These are phyloP conservation scores for Priceomyces castillae DNA, from an alignment of 805 yeast genomes.

Conservation along the genomic window DNA sequence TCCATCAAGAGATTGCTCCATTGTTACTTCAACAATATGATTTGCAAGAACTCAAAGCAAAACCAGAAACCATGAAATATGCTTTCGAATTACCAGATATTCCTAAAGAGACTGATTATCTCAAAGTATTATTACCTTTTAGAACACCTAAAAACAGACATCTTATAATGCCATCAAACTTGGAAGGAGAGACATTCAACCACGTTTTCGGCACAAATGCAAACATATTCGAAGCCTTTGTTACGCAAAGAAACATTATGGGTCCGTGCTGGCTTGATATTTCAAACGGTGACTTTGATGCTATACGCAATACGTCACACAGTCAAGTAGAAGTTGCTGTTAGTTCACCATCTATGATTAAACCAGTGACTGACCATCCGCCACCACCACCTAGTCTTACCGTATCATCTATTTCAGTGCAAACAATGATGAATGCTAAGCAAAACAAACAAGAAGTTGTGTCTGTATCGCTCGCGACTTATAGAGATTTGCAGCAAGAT, in stretches of 20 bases:
- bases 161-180: conserved; percentile 53
- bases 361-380: conserved; percentile 44
- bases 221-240: conserved; percentile 79
- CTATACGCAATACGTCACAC: conserved; percentile 67
- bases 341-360: conserved; percentile 44
- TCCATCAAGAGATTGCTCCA: conserved; percentile 73
- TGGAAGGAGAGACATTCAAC: conserved; percentile 72
- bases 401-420: conserved; percentile 71
- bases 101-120: conserved; percentile 76
- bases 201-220: conserved; percentile 79
- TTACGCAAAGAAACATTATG: conserved; percentile 78
- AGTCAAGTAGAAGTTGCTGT: conserved; percentile 75
- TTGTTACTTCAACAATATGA: conserved; percentile 62
- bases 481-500: conserved; percentile 68
- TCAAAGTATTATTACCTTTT: conserved; percentile 75
- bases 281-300: conserved; percentile 55
- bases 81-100: conserved; percentile 83
- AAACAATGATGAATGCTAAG: conserved; percentile 73
- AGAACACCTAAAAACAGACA: conserved; percentile 55
- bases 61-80: conserved; percentile 71
- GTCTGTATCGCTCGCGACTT: conserved; percentile 75
- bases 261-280: conserved; percentile 97
- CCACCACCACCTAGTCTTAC: conserved; percentile 64
- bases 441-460: conserved; percentile 83
- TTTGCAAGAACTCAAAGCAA: conserved; percentile 60